Base-by-base conservation (phyloP, 2,329 filamentous ascomycete species). In the Triangularia setosa region DNA sequence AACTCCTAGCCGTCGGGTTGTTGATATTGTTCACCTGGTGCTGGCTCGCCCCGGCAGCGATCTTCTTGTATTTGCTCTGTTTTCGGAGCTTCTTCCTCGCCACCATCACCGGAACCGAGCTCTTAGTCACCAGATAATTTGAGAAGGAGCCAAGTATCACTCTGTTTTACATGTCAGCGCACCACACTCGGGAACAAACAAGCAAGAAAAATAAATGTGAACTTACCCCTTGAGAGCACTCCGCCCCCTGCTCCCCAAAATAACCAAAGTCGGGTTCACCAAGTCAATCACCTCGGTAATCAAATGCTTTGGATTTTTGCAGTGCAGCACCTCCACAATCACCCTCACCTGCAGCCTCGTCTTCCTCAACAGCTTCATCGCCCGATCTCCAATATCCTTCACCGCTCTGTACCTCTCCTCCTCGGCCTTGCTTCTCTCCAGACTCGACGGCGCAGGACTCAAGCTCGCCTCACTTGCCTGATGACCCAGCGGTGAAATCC, bases 241-340 rank as follows among this genome's bases (percentile, higher is more conserved):
- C 68, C 93, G 87, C 28, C 95, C 95, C 71, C 95, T 85, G 67
- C 93, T 97, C 58, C 95, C 95, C 64, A 98, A 86, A 69, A 99
- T 92, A 21, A 97, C 94, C 65, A 99, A 81, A 1, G 94, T 98
- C 4, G 95, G 95, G 69, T 90, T 91, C 60, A 98, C 85, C 68
- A 92, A 86, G 75, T 99, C 95, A 76, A 99, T 98, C 79, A 97
- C 93, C 80, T 98, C 95, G 0, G 93, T 96, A 68, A 99, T 93
- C 80, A 98, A 84, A 75, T 97, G 93, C 76, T 95, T 94, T 3
- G 95, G 93, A 73, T 91, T 97, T 83, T 97, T 98, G 88, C 95
- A 98, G 78, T 98, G 95, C 69, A 99, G 90, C 27, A 98, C 94
- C 78, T 99, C 95, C 33, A 99, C 90, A 59, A 97, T 92, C 57